These are phyloP conservation scores for Lophium mytilinum DNA, from an alignment of 495 filamentous ascomycete species.

Conservation along the genomic window DNA sequence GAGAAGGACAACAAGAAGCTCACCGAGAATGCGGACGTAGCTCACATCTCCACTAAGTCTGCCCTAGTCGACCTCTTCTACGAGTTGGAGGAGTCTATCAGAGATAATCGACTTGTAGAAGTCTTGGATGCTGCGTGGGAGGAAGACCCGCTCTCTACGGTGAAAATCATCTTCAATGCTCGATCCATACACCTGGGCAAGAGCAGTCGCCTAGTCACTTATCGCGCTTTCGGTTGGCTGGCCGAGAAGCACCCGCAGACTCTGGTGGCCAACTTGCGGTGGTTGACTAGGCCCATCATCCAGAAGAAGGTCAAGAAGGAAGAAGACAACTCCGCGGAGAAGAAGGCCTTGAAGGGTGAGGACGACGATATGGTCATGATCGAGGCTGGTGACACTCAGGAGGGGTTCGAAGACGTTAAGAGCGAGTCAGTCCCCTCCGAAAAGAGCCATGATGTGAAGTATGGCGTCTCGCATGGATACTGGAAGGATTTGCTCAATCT, in stretches of 20 bases:
- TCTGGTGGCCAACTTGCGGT: conserved; percentile 37
- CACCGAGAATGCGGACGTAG: conserved; percentile 38
- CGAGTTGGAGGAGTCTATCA: conserved; percentile 35
- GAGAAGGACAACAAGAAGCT: conserved; percentile 34
- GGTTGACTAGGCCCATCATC: conserved; percentile 41
- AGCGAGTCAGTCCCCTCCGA: conserved; percentile 7
- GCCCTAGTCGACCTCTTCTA: conserved; percentile 38
- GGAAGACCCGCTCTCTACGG: conserved; percentile 34
- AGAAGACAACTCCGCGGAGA: conserved; percentile 8
- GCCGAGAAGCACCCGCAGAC: conserved; percentile 38
- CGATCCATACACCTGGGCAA: conserved; percentile 45
- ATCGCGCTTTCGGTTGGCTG: conserved; percentile 43
- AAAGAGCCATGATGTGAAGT: conserved; percentile 30
- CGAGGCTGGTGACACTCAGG: conserved; percentile 8
- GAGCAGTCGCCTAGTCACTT: conserved; percentile 32
- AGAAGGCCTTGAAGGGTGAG: conserved; percentile 19
- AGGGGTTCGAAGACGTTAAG: conserved; percentile 10
- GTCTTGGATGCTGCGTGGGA: conserved; percentile 38
- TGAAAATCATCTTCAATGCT: conserved; percentile 46
- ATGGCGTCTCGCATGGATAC: conserved; percentile 42
- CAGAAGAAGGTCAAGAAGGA: conserved; percentile 35
- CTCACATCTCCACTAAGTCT: conserved; percentile 34
- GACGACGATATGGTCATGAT: conserved; percentile 29
- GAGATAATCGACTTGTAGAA: conserved; percentile 24
- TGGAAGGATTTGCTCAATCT: conserved; percentile 46